phyloP scores from a whole-genome alignment of 2,329 filamentous ascomycete species.

The Fusarium sp. region DNA sequence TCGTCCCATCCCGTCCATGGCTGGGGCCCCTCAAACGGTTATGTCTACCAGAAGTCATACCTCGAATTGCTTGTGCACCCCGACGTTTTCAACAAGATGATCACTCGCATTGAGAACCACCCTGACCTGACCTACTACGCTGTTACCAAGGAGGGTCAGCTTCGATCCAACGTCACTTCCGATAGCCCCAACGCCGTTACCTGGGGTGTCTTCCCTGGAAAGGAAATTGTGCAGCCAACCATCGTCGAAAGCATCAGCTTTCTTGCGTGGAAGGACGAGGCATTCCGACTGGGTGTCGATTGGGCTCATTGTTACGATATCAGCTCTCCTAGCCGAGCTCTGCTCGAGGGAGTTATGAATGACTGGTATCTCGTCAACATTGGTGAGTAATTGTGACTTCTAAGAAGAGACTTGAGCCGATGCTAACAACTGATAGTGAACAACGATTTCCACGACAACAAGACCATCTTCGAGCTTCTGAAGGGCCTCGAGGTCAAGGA shows the following conservation, averaged over 20 bases:
- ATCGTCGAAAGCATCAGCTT: conserved; percentile 99
- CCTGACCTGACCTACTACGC: conserved; percentile 94
- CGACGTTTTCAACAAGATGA: conserved; percentile 81
- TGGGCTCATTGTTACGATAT: conserved; percentile 94
- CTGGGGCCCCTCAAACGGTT: conserved; percentile 95
- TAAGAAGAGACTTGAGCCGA: conserved; percentile 10
- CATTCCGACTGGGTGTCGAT: conserved; percentile 90
- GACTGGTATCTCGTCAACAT: conserved; percentile 97
- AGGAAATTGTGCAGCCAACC: conserved; percentile 99
- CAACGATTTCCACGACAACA: conserved; percentile 93
- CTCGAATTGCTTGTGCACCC: conserved; percentile 91
- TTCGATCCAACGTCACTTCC: conserved; percentile 86
- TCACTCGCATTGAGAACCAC: conserved; percentile 82
- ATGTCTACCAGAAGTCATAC: conserved; percentile 98
- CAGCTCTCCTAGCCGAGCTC: conserved; percentile 79
- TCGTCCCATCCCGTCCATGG: conserved; percentile 90
- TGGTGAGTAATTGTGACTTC: conserved; percentile 68
- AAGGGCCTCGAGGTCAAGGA: conserved; percentile 80
- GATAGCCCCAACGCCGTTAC: conserved; percentile 98
- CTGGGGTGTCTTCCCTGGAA: conserved; percentile 98
- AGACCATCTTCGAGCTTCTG: conserved; percentile 88
- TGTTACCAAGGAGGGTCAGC: conserved; percentile 84
- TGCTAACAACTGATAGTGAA: conserved; percentile 74
- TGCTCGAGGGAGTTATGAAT: conserved; percentile 89
- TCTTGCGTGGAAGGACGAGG: conserved; percentile 98